phyloP scores from a whole-genome alignment of 345 rosid genomes.

The Syzygium oleosum region DNA sequence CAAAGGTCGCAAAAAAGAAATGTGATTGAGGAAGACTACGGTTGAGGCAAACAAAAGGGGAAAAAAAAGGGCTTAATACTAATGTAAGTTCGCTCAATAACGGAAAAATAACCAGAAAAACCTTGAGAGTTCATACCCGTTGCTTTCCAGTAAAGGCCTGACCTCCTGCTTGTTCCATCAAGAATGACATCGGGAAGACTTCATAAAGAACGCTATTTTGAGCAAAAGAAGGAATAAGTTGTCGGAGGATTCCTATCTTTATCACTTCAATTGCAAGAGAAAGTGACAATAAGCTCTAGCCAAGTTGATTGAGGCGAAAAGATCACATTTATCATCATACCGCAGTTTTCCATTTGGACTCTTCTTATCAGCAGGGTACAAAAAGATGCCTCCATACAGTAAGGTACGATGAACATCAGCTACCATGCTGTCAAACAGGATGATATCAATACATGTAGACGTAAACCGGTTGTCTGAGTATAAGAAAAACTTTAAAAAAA shows the following conservation, averaged over 20 bases:
- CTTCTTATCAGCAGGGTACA: conserved; percentile 97
- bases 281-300: neutral
- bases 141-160: conserved; percentile 85
- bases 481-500: neutral
- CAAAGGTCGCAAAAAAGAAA: neutral
- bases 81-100: neutral
- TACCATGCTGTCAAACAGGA: conserved; percentile 66
- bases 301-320: neutral
- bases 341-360: conserved; percentile 91
- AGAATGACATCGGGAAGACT: conserved; percentile 95
- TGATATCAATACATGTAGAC: neutral
- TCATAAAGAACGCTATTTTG: conserved; percentile 71
- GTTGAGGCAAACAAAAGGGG: neutral
- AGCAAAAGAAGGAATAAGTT: neutral
- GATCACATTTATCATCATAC: conserved; percentile 36
- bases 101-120: neutral
- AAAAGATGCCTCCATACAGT: conserved; percentile 89
- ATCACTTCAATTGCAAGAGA: neutral
- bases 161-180: conserved; percentile 98
- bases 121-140: conserved; percentile 38
- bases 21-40: neutral
- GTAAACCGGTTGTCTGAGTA: neutral
- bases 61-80: neutral
- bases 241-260: neutral
- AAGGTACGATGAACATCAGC: conserved; percentile 97